Percentiles rank a stretch among this genome's conserved stretches.
Evolutionary conservation across 2,329 filamentous ascomycete genomes (phyloP).

Genomic region (Diatrype stigma): DNA sequence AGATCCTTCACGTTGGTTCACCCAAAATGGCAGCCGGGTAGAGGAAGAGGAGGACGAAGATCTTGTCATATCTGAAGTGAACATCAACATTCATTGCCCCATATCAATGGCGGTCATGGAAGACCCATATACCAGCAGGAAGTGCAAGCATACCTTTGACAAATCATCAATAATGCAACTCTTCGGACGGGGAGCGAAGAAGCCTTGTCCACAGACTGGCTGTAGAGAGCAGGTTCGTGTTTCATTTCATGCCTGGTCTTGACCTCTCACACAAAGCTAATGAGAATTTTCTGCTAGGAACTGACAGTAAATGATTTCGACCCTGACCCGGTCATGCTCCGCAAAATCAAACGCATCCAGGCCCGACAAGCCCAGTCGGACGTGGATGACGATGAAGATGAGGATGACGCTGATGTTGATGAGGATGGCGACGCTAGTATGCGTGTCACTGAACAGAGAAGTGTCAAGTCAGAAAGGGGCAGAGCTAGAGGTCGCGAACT

Average conservation of each 20-base stretch:
- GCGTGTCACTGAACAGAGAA: constrained; percentile 7
- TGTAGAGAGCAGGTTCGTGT: constrained; percentile 51
- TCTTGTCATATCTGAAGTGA: constrained; percentile 60
- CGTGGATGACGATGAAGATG: constrained; percentile 39
- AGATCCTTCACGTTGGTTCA: constrained; percentile 52
- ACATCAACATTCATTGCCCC: constrained; percentile 64
- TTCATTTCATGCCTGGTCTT: not conserved
- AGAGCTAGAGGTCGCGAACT: constrained; percentile 12
- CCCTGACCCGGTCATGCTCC: constrained; percentile 51
- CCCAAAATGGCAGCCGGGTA: constrained; percentile 33
- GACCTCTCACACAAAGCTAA: constrained; percentile 3
- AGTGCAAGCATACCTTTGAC: constrained; percentile 72
- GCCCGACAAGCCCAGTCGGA: constrained; percentile 19
- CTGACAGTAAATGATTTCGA: constrained; percentile 50
- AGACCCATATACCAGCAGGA: constrained; percentile 61
- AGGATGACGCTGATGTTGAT: constrained; percentile 33
- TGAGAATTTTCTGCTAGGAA: constrained; percentile 30
- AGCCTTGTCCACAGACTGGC: constrained; percentile 61
- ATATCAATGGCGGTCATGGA: constrained; percentile 61
- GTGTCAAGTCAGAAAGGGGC: constrained; percentile 18
- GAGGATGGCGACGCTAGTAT: constrained; percentile 21
- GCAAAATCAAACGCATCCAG: constrained; percentile 52
- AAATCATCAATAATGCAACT: constrained; percentile 58
- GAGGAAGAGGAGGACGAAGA: constrained; percentile 59
- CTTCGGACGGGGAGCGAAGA: constrained; percentile 31